These are phyloP conservation scores for Marchantia paleacea DNA, from an alignment of 225 moss, liverwort and hornwort genomes.

Conservation along the genomic window DNA sequence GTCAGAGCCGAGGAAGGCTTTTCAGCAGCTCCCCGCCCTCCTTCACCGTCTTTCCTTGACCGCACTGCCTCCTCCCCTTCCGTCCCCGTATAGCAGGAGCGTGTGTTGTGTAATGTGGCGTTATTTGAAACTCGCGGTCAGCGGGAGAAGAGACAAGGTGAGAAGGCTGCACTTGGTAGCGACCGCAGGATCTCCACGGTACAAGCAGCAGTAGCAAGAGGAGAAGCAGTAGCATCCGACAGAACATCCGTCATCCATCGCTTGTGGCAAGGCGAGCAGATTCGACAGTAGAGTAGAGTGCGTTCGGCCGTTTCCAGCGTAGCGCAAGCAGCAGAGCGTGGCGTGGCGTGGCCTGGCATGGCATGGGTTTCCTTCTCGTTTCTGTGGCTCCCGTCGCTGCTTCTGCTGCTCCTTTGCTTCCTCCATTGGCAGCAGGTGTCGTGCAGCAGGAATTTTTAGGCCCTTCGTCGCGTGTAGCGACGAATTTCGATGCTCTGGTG, in stretches of 20 bases:
- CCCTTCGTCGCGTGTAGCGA: not conserved
- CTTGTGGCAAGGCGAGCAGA: not conserved
- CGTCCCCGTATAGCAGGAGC: too few species aligned
- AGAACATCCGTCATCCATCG: not conserved
- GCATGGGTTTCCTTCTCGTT: not conserved
- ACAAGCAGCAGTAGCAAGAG: too few species aligned
- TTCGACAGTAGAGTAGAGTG: not conserved
- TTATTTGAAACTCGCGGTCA: constrained; percentile 8
- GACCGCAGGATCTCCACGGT: not conserved
- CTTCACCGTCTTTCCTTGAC: not conserved
- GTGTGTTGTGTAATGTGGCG: not conserved
- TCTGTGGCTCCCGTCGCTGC: not conserved
- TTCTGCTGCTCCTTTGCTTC: not conserved
- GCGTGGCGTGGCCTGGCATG: not conserved
- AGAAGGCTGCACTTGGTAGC: not conserved
- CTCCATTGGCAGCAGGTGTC: too few species aligned
- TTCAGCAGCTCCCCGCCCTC: not conserved
- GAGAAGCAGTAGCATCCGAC: too few species aligned
- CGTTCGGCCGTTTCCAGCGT: not conserved
- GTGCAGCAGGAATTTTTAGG: not conserved
- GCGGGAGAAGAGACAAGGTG: constrained; percentile 2
- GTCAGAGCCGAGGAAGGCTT: not conserved
- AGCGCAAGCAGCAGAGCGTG: not conserved
- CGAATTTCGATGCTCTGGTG: not conserved
- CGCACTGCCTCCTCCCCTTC: constrained; percentile 6